A percentile compares a stretch with the other conserved stretches of the same genome.
Conservation (phyloP, 75 land plant species). For the Picea glauca region DNA sequence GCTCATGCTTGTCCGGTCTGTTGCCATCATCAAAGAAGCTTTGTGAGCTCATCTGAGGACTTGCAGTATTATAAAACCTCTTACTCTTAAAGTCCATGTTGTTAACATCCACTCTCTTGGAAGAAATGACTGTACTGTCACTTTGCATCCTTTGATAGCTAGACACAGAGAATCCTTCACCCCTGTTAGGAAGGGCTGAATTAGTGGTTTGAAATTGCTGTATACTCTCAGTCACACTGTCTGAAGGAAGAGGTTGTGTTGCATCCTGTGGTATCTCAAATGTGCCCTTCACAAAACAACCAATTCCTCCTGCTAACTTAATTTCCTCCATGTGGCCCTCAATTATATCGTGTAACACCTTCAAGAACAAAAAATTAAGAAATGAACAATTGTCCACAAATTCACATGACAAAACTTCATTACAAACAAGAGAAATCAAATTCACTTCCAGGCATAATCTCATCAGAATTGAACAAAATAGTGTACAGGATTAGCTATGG, state of each 20-base stretch:
- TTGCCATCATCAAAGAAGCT: background rate
- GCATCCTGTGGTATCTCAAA: slow-evolving; percentile 9
- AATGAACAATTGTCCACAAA: background rate
- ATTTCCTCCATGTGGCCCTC: slow-evolving; percentile 93
- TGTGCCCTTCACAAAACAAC: slow-evolving; percentile 52
- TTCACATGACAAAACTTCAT: background rate
- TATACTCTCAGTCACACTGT: background rate
- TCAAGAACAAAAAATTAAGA: slow-evolving; percentile 7
- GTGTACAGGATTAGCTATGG: background rate
- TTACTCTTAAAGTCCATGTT: background rate
- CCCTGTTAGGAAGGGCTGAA: background rate
- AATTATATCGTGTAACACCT: slow-evolving; percentile 89
- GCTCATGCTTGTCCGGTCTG: background rate
- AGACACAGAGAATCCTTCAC: background rate
- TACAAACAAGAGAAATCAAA: background rate
- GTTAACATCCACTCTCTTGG: background rate
- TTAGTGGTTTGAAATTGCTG: background rate
- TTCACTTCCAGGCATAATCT: background rate
- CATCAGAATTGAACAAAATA: background rate
- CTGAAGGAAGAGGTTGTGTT: slow-evolving; percentile 6
- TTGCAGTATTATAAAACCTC: background rate
- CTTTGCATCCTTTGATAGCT: background rate
- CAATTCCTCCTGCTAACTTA: slow-evolving; percentile 76
- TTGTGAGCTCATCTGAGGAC: background rate
- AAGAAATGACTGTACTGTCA: background rate